These are phyloP conservation scores for Coleophoma cylindrospora DNA, from an alignment of 2,329 filamentous ascomycete genomes.

Conservation along the genomic window DNA sequence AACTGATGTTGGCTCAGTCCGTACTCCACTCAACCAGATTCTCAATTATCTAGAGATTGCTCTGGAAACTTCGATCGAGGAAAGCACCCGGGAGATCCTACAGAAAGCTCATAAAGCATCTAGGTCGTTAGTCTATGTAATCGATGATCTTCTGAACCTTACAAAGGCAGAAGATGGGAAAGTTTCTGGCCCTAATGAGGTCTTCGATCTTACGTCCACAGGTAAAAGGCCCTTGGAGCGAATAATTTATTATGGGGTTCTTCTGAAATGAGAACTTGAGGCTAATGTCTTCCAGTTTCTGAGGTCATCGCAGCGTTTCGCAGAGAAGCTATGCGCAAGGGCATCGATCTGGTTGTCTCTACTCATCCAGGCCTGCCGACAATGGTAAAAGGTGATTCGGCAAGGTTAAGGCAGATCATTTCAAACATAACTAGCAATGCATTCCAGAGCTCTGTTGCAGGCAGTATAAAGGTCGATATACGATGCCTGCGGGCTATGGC, in stretches of 20 bases:
- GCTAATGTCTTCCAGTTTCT: slow-evolving; percentile 1
- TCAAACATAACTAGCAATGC: slow-evolving; percentile 19
- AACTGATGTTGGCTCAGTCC: slow-evolving; percentile 3
- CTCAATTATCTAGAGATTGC: slow-evolving; percentile 19
- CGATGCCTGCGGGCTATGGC: slow-evolving; percentile 5
- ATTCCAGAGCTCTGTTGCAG: slow-evolving; percentile 14
- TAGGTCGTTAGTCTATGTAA: slow-evolving; percentile 13
- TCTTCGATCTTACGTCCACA: slow-evolving; percentile 9
- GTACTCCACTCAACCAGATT: slow-evolving; percentile 16
- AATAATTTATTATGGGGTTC: background rate
- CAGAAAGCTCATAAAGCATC: slow-evolving; percentile 15
- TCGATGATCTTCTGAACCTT: slow-evolving; percentile 16
- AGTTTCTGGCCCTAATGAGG: slow-evolving; percentile 5
- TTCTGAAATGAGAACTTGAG: no score
- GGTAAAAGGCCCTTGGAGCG: background rate
- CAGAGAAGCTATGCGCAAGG: slow-evolving; percentile 16
- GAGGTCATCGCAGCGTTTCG: slow-evolving; percentile 14
- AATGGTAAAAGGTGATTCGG: slow-evolving; percentile 15
- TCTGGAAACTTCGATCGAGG: slow-evolving; percentile 12
- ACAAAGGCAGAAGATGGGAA: slow-evolving; percentile 14
- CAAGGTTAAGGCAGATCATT: background rate
- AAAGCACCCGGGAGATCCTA: slow-evolving; percentile 12
- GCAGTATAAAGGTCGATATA: slow-evolving; percentile 19
- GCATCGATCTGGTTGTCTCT: slow-evolving; percentile 13
- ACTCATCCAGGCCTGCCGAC: slow-evolving; percentile 14